Conservation (phyloP, 768 basidiomycete species). For the Tremella yokohamensis region DNA sequence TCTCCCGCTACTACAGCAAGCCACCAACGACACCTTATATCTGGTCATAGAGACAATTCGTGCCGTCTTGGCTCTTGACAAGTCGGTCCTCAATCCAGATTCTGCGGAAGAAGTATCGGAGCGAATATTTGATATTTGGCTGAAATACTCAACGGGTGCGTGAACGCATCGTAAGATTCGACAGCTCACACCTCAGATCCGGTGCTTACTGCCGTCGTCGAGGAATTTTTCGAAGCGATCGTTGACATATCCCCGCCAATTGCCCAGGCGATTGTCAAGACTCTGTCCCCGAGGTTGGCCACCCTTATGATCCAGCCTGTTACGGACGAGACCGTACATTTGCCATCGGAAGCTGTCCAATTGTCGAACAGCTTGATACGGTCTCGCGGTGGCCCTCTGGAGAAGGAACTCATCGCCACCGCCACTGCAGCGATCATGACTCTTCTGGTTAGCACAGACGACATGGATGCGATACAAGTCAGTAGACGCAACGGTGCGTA, state of each 20-base stretch:
- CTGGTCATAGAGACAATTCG: constrained; percentile 82
- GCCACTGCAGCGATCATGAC: constrained; percentile 73
- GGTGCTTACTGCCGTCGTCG: constrained; percentile 76
- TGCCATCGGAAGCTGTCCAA: constrained; percentile 76
- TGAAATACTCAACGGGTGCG: constrained; percentile 77
- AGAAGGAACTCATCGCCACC: constrained; percentile 72
- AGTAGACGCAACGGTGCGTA: constrained; percentile 6
- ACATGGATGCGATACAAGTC: constrained; percentile 66
- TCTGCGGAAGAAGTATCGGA: constrained; percentile 65
- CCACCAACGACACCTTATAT: constrained; percentile 82
- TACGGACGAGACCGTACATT: constrained; percentile 64
- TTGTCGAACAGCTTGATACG: constrained; percentile 68
- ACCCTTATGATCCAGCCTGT: constrained; percentile 57
- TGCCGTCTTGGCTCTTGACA: constrained; percentile 70
- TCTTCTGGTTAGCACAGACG: constrained; percentile 67
- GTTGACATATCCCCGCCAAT: constrained; percentile 62
- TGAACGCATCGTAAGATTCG: background rate
- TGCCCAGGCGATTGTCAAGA: constrained; percentile 68
- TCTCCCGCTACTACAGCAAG: constrained; percentile 72
- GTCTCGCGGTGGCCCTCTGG: constrained; percentile 64
- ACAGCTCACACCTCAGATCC: constrained; percentile 60
- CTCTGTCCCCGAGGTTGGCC: constrained; percentile 70
- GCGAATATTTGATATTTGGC: constrained; percentile 75
- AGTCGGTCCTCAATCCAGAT: constrained; percentile 53
- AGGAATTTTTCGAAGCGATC: constrained; percentile 71